phyloP scores from a whole-genome alignment of 768 basidiomycete species.

The Lactarius psammicola region DNA sequence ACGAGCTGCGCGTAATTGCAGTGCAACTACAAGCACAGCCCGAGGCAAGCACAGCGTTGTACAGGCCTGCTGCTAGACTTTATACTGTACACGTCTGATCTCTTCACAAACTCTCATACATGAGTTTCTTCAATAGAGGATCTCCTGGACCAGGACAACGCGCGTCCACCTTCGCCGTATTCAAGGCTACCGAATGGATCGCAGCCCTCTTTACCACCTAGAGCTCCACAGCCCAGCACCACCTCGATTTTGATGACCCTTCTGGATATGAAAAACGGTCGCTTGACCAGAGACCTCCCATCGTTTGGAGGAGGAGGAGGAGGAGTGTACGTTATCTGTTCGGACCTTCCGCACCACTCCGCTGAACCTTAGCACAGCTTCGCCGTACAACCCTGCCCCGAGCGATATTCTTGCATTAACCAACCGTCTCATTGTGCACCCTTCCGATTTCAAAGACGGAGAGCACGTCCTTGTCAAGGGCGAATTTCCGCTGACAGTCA shows the following conservation, averaged over 20 bases:
- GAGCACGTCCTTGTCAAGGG: conserved; percentile 78
- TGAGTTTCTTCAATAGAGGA: conserved; percentile 26
- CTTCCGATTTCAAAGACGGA: conserved; percentile 68
- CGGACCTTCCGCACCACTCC: not conserved
- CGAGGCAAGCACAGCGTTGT: not conserved
- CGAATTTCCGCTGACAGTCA: conserved; percentile 66
- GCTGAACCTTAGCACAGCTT: conserved; percentile 28
- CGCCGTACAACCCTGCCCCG: conserved; percentile 31
- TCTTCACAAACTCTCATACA: not conserved
- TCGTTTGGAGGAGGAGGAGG: conserved; percentile 20
- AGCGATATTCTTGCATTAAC: conserved; percentile 58
- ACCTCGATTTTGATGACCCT: conserved; percentile 35
- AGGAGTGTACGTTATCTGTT: conserved; percentile 29
- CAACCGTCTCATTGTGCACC: conserved; percentile 80
- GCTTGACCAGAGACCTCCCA: conserved; percentile 30
- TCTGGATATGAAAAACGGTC: conserved; percentile 35
- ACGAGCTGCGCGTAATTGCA: not conserved
- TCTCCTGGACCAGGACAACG: conserved; percentile 15
- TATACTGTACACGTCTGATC: not conserved
- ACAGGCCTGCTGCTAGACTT: not conserved
- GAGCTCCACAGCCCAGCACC: conserved; percentile 30
- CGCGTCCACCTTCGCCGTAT: conserved; percentile 25
- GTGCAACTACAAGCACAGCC: not conserved
- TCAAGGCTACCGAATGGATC: conserved; percentile 24
- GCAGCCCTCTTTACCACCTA: conserved; percentile 23